Conservation (phyloP, 257 asterid species). For the Solanum chiquidenum region DNA sequence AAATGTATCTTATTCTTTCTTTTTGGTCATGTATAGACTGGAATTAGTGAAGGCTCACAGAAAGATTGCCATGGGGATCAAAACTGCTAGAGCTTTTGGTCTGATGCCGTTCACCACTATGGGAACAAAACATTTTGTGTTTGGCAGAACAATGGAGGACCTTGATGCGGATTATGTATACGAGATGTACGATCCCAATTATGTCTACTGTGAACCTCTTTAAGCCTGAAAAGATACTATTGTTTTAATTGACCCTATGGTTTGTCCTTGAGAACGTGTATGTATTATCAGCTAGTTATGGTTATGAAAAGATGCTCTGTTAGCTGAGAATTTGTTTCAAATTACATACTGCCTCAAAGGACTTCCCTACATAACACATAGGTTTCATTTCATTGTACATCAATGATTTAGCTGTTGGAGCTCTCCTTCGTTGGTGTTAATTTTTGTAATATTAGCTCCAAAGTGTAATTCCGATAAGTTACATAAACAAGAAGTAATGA, state of each 20-base stretch:
- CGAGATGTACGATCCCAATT: conserved; percentile 18
- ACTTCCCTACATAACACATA: background rate
- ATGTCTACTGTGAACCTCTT: conserved; percentile 24
- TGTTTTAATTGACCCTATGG: background rate
- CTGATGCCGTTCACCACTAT: conserved; percentile 85
- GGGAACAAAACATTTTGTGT: conserved; percentile 70
- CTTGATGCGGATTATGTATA: conserved; percentile 23
- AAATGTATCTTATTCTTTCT: background rate
- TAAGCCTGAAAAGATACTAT: background rate
- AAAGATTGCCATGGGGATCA: conserved; percentile 54
- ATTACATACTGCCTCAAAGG: background rate
- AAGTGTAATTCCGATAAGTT: background rate
- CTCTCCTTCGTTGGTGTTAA: background rate
- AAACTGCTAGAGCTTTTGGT: conserved; percentile 90
- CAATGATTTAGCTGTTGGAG: background rate
- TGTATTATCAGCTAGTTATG: background rate
- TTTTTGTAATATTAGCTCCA: background rate
- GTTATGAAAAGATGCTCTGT: background rate
- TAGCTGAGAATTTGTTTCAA: background rate
- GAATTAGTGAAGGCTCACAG: conserved; percentile 43
- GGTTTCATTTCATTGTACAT: background rate
- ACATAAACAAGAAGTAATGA: background rate
- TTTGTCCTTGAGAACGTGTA: background rate
- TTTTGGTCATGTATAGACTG: conserved; percentile 12
- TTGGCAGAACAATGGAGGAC: conserved; percentile 57